Evolutionary conservation across 192 early-diverging fungal species (phyloP).

Genomic region (Podila horticola): DNA sequence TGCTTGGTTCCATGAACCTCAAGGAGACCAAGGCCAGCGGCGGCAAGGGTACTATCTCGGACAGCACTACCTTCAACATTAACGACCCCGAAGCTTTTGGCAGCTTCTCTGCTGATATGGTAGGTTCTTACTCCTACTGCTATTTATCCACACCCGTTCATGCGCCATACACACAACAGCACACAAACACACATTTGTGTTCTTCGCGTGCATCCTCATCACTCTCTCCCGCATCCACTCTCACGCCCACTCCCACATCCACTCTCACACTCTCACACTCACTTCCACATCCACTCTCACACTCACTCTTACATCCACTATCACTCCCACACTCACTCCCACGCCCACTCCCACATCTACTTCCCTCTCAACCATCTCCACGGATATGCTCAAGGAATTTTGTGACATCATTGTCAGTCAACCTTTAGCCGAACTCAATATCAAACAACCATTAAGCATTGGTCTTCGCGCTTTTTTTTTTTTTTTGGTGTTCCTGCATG

Average conservation of each 20-base stretch:
- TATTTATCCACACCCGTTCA: not conserved
- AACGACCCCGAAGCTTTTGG: conserved; percentile 51
- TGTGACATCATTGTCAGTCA: too few species aligned
- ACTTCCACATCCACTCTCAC: too few species aligned
- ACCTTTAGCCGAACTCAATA: too few species aligned
- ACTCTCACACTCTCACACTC: too few species aligned
- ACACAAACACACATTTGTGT: not conserved
- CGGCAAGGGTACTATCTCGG: conserved; percentile 46
- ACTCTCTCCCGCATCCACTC: not conserved
- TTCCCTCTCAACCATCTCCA: too few species aligned
- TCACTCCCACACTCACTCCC: not conserved
- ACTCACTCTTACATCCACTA: not conserved
- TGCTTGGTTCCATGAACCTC: conserved; percentile 55
- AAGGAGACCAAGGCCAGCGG: conserved; percentile 53
- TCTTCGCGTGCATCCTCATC: not conserved
- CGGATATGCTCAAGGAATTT: too few species aligned
- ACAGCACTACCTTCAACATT: conserved; percentile 48
- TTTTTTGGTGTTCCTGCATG: too few species aligned
- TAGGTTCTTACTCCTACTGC: conserved; percentile 7
- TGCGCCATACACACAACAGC: not conserved
- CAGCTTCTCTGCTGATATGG: conserved; percentile 54
- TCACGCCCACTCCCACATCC: not conserved
- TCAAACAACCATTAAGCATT: too few species aligned
- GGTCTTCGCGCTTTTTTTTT: too few species aligned
- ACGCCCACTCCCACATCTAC: too few species aligned